Conservation (phyloP, 345 rosid species). For the Eucalyptus curtisii region DNA sequence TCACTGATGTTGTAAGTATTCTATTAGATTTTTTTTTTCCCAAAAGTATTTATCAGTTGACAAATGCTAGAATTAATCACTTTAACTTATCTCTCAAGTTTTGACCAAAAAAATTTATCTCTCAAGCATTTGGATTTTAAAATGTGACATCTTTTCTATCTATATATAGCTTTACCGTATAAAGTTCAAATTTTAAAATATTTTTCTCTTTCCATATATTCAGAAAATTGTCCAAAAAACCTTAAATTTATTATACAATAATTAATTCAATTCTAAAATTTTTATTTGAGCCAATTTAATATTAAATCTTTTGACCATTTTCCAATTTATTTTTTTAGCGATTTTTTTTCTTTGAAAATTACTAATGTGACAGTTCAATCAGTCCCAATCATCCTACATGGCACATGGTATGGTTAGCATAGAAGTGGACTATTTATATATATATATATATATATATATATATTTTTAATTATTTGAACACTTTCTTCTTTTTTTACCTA, state of each 20-base stretch:
- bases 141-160: background rate
- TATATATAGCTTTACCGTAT: background rate
- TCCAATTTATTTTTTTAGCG: fast-evolving
- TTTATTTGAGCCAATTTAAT: background rate
- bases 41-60: background rate
- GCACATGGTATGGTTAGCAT: fast-evolving
- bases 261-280: background rate
- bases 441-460: no score
- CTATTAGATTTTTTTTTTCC: background rate
- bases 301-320: background rate
- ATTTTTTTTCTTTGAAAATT: background rate
- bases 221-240: background rate
- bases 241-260: background rate
- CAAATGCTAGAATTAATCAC: background rate
- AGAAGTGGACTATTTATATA: fast-evolving
- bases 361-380: background rate
- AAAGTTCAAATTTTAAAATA: background rate
- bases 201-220: background rate
- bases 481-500: background rate
- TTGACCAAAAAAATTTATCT: background rate
- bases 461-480: fast-evolving
- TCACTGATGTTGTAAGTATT: background rate
- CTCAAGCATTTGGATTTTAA: background rate
- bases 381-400: background rate
- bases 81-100: background rate